Conservation (phyloP, 2,329 filamentous ascomycete species). For the Chlorencoelia australis region DNA sequence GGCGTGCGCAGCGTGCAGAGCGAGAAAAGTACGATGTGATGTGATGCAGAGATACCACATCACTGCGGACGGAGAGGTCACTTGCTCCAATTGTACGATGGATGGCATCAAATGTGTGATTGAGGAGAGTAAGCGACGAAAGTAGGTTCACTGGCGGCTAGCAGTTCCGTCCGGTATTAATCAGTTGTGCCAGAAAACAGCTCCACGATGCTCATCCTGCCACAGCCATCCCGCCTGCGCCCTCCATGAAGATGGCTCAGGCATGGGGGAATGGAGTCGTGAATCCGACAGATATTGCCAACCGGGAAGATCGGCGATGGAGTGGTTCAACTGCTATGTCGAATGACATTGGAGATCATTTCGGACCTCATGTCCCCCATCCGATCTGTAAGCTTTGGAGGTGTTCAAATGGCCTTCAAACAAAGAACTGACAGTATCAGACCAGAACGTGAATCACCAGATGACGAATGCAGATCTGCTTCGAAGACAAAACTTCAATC, state of each 20-base stretch:
- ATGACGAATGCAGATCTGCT: slow-evolving; percentile 13
- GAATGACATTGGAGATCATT: not conserved
- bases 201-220: slow-evolving; percentile 17
- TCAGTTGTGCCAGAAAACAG: slow-evolving; percentile 4
- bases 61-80: slow-evolving; percentile 20
- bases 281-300: slow-evolving; percentile 21
- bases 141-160: slow-evolving; percentile 35
- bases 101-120: slow-evolving; percentile 41
- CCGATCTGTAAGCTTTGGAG: slow-evolving; percentile 22
- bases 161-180: slow-evolving; percentile 13
- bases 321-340: slow-evolving; percentile 12
- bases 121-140: slow-evolving; percentile 57
- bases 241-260: slow-evolving; percentile 6
- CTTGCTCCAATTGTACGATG: slow-evolving; percentile 27
- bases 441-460: slow-evolving; percentile 19
- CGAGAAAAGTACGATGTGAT: slow-evolving; percentile 87
- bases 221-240: slow-evolving; percentile 6
- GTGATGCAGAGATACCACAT: slow-evolving; percentile 59
- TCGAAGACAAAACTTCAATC: slow-evolving; percentile 13
- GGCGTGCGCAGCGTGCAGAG: slow-evolving; percentile 80
- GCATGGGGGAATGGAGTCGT: slow-evolving; percentile 17
- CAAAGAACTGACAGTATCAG: slow-evolving; percentile 11
- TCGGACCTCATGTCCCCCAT: slow-evolving; percentile 21
- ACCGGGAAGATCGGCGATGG: slow-evolving; percentile 17
- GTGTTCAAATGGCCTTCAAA: not conserved